Evolutionary conservation across 1,284 basidiomycete species (phyloP), one percentile per base, ranked within the genome.

Genomic region (Gymnopus androsaceus): DNA sequence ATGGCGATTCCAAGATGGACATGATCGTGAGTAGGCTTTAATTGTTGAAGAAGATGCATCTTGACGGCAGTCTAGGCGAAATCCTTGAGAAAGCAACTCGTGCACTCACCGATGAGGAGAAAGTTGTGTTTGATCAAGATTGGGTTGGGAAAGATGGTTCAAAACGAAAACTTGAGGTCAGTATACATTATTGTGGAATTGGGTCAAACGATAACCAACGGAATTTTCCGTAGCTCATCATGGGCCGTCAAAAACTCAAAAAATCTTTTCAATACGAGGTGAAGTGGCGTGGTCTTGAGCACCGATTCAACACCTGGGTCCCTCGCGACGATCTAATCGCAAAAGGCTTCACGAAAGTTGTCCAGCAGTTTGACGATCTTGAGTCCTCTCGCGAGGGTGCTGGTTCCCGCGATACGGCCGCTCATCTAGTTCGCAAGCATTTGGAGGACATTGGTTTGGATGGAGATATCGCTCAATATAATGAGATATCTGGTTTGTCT

Each of bases 1-100:
- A 75, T 99, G 96, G 96, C 91, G 96, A 67, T 99, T 95, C 85
- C 95, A 98, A 74, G 95, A 98, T 72, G 97, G 96, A 47, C 92
- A 97, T 73, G 96, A 99, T 80, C 91, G 95, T 87, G 80, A 63
- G 87, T 78, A 37, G 28, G 30, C 25, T 30, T 28, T 42, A 58
- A 17, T 51, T 57, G 19, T 40, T 60, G 47, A 14, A 44, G 55
- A 40, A 61, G 36, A 59, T 51, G 42, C 55, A 51, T 38, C 59
- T 34, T 58, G 51, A 53, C 64, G 15, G 41, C 51, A 40, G 49
- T 57, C 53, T 63, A 90, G 88, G 88, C 60, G 89, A 99, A 75
- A 79, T 98, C 57, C 72, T 97, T 61, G 94, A 97, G 75, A 98
- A 98, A 75, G 85, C 83, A 4, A 96, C 95, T 23, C 94, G 96